Evolutionary conservation across 2,329 filamentous ascomycete genomes (phyloP).

Genomic region (Alternaria burnsii): DNA sequence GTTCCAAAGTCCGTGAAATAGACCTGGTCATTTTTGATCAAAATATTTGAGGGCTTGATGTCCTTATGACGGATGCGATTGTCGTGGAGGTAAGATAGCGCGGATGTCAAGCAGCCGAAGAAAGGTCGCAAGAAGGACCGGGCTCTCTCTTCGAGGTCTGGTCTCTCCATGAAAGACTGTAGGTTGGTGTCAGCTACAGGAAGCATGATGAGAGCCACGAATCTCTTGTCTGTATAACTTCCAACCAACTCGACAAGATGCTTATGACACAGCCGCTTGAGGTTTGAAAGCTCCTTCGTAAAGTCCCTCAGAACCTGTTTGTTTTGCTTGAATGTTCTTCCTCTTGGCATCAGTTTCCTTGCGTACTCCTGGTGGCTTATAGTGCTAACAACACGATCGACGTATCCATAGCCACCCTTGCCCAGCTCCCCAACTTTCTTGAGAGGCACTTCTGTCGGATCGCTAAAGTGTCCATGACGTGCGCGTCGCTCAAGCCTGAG

Average conservation of each 20-base stretch:
- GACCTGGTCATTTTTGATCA: slow-evolving; percentile 20
- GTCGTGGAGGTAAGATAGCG: slow-evolving; percentile 21
- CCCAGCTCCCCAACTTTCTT: slow-evolving; percentile 24
- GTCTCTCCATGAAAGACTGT: slow-evolving; percentile 24
- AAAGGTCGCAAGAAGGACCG: slow-evolving; percentile 19
- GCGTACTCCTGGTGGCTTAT: slow-evolving; percentile 32
- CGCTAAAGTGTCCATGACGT: slow-evolving; percentile 20
- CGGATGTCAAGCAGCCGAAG: slow-evolving; percentile 26
- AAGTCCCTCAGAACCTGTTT: slow-evolving; percentile 18
- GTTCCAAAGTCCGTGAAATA: slow-evolving; percentile 35
- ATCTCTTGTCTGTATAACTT: slow-evolving; percentile 44
- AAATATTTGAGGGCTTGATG: slow-evolving; percentile 27
- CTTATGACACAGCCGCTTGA: slow-evolving; percentile 18
- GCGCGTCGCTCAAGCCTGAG: slow-evolving; percentile 17
- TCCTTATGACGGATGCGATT: slow-evolving; percentile 29
- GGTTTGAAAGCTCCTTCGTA: slow-evolving; percentile 20
- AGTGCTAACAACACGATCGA: slow-evolving; percentile 33
- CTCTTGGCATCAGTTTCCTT: slow-evolving; percentile 29
- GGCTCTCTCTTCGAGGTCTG: neutral
- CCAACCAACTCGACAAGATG: slow-evolving; percentile 34
- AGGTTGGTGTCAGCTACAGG: slow-evolving; percentile 30
- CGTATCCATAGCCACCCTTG: slow-evolving; percentile 27
- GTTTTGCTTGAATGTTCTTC: slow-evolving; percentile 18
- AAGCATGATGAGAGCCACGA: slow-evolving; percentile 43
- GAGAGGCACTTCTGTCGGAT: slow-evolving; percentile 18